Evolutionary conservation across 441 rosid species (phyloP).

Genomic region (Populus trichocarpa): DNA sequence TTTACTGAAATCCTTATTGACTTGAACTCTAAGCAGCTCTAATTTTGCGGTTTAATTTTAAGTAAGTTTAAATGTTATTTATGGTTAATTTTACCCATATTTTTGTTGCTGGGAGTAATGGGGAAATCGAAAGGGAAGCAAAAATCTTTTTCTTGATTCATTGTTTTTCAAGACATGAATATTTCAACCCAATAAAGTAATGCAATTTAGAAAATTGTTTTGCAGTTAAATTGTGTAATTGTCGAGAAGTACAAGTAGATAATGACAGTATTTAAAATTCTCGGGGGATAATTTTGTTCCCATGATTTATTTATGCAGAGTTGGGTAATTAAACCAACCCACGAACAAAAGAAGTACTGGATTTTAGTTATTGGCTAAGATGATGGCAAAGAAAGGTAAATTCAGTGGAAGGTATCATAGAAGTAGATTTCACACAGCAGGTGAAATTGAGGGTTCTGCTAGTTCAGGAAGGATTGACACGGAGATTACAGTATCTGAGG

Average conservation of each 20-base stretch:
- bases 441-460: slow-evolving; percentile 66
- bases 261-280: not conserved
- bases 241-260: not conserved
- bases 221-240: not conserved
- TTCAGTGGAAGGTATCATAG: slow-evolving; percentile 51
- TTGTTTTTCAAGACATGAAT: not conserved
- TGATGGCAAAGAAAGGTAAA: slow-evolving; percentile 53
- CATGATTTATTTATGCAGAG: slow-evolving; percentile 37
- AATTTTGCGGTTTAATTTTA: too few species aligned
- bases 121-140: not conserved
- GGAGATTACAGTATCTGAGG: slow-evolving; percentile 48
- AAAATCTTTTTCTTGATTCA: not conserved
- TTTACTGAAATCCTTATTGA: not conserved
- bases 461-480: slow-evolving; percentile 53
- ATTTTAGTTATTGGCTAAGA: slow-evolving; percentile 16
- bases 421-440: slow-evolving; percentile 42
- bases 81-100: not conserved
- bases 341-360: slow-evolving; percentile 6
- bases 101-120: not conserved
- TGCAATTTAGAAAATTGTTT: not conserved
- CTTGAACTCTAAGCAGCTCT: too few species aligned
- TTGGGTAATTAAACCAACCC: slow-evolving; percentile 20
- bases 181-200: not conserved
- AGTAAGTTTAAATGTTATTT: not conserved
- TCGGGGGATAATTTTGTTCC: slow-evolving; percentile 26